Conservation (phyloP, 2,329 filamentous ascomycete species). For the Epichloe festucae region DNA sequence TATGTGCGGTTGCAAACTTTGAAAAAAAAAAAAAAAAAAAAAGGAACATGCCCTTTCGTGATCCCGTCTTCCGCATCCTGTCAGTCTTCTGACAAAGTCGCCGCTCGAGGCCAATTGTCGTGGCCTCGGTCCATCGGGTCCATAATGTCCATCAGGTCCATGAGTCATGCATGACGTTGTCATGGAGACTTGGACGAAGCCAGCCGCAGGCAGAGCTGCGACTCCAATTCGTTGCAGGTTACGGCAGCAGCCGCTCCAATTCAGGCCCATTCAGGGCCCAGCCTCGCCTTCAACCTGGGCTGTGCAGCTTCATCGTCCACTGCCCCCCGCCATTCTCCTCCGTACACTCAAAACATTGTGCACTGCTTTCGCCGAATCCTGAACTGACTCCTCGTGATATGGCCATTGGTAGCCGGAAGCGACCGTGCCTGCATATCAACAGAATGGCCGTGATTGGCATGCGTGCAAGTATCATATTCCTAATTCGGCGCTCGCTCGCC, state of each 20-base stretch:
- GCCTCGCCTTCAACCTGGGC: background rate
- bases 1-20: no score
- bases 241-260: background rate
- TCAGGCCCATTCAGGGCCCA: background rate
- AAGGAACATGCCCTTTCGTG: no score
- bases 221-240: background rate
- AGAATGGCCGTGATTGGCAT: no score
- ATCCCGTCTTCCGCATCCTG: no score
- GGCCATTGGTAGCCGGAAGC: background rate
- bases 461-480: background rate
- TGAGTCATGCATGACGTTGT: no score
- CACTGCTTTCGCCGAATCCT: background rate
- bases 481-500: conserved; percentile 24
- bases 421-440: no score
- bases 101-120: no score
- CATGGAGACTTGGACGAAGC: background rate
- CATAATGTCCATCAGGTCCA: no score
- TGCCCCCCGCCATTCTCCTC: conserved; percentile 6
- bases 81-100: no score
- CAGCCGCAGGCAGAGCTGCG: background rate
- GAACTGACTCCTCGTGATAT: background rate
- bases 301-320: background rate
- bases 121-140: no score
- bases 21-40: no score
- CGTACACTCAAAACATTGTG: background rate